phyloP scores from a whole-genome alignment of 1,284 basidiomycete genomes.

The Cutaneotrichosporon arboriforme region DNA sequence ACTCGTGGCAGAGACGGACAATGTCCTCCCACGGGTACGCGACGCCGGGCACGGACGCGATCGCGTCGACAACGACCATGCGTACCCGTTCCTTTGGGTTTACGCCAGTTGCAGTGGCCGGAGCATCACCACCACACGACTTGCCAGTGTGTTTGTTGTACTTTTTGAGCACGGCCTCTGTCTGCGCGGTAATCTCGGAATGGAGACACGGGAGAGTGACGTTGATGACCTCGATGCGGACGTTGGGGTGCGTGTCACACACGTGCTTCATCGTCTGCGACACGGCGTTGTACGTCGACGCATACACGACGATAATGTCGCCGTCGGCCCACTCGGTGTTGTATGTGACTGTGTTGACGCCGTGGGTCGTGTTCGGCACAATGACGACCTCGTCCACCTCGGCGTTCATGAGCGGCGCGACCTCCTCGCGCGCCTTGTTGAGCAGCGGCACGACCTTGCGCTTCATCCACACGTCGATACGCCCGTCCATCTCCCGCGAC shows the following conservation, averaged over 20 bases:
- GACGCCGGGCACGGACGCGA: conserved; percentile 64
- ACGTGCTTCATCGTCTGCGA: conserved; percentile 57
- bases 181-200: conserved; percentile 56
- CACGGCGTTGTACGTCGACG: conserved; percentile 63
- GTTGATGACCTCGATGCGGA: conserved; percentile 53
- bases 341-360: conserved; percentile 60
- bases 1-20: conserved; percentile 62
- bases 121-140: background rate
- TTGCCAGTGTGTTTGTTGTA: conserved; percentile 24
- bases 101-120: conserved; percentile 23
- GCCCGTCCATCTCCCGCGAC: conserved; percentile 54
- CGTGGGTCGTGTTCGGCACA: conserved; percentile 60
- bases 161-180: conserved; percentile 49
- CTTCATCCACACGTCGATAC: conserved; percentile 62
- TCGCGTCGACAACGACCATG: conserved; percentile 72
- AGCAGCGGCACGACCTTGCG: conserved; percentile 50
- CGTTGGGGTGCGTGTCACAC: conserved; percentile 56
- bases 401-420: conserved; percentile 61
- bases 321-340: conserved; percentile 58
- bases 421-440: conserved; percentile 50
- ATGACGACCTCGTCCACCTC: conserved; percentile 61
- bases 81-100: conserved; percentile 32
- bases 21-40: conserved; percentile 74
- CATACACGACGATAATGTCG: conserved; percentile 54
- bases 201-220: conserved; percentile 63